Evolutionary conservation across 2,329 filamentous ascomycete species (phyloP), one percentile per base, ranked within the genome.

Genomic region (Fusarium continuum): DNA sequence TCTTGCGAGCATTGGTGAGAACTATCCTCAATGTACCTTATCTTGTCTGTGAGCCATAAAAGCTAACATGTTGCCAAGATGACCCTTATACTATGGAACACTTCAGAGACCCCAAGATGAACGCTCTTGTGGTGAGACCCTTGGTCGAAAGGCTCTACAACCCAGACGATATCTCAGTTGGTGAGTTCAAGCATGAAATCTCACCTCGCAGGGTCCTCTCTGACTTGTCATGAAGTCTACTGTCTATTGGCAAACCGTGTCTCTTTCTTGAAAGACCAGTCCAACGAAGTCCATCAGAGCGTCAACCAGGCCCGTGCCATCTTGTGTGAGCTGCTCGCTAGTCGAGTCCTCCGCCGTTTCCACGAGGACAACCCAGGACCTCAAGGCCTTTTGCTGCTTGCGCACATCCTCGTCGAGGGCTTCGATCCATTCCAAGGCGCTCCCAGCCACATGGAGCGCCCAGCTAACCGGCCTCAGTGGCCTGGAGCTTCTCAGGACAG

Each of bases 371-470:
- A 88, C 56, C 80, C 83, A 2, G 88, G 87, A 11, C 81, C 84
- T 0, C 76, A 83, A 34, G 89, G 89, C 2, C 80, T 91, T 2
- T 77, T 91, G 1, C 77, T 88, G 3, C 80, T 91, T 6, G 85
- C 89, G 8, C 88, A 89, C 61, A 86, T 91, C 20, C 81, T 91
- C 2, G 88, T 91, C 2, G 86, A 88, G 6, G 87, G 87, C 2
- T 91, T 91, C 61, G 88, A 91, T 66, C 88, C 89, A 2, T 91
- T 91, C 61, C 87, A 91, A 67, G 87, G 88, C 44, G 88, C 88
- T 0, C 88, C 89, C 0, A 73, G 79, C 2, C 82, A 87, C 23
- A 81, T 91, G 20, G 77, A 81, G 31, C 78, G 80, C 11, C 79
- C 83, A 38, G 81, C 81, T 8, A 73, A 77, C 10, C 72, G 74